A percentile compares a stretch with the other conserved stretches of the same genome.
Conservation (phyloP, 73 alveolate genomes). For the Blepharisma japonicum region DNA sequence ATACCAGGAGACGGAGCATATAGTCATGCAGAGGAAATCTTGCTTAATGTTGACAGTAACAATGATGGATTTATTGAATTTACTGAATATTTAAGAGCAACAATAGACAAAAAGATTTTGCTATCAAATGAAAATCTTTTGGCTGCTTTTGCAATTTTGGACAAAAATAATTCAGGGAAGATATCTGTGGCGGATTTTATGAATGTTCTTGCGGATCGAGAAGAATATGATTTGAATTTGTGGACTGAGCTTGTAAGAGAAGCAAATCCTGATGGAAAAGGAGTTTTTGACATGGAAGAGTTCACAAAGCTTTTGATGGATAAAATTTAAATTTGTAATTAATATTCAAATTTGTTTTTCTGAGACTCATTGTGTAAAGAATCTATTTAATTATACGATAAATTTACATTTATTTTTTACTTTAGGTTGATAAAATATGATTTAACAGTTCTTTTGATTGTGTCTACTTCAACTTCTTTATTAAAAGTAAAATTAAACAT, state of each 20-base stretch:
- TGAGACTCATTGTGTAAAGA: too few species aligned
- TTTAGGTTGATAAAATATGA: slow-evolving; percentile 15
- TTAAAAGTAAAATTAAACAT: slow-evolving; percentile 5
- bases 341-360: too few species aligned
- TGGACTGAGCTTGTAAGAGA: slow-evolving; percentile 13
- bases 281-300: slow-evolving; percentile 16
- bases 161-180: slow-evolving; percentile 7
- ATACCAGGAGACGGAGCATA: not conserved
- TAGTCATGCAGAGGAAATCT: not conserved
- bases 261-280: slow-evolving; percentile 18
- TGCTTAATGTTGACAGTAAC: slow-evolving; percentile 25
- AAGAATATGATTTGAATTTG: not conserved
- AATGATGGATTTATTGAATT: slow-evolving; percentile 22
- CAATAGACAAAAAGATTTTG: slow-evolving; percentile 1
- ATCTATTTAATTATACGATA: too few species aligned
- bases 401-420: too few species aligned
- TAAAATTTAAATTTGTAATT: too few species aligned
- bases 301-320: not conserved
- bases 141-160: slow-evolving; percentile 29
- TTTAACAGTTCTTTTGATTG: not conserved
- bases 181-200: not conserved
- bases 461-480: not conserved
- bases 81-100: slow-evolving; percentile 26
- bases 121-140: not conserved
- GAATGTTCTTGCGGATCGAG: not conserved